These are phyloP conservation scores for Lasiosphaeria hispida DNA, from an alignment of 495 filamentous ascomycete species.

Conservation along the genomic window DNA sequence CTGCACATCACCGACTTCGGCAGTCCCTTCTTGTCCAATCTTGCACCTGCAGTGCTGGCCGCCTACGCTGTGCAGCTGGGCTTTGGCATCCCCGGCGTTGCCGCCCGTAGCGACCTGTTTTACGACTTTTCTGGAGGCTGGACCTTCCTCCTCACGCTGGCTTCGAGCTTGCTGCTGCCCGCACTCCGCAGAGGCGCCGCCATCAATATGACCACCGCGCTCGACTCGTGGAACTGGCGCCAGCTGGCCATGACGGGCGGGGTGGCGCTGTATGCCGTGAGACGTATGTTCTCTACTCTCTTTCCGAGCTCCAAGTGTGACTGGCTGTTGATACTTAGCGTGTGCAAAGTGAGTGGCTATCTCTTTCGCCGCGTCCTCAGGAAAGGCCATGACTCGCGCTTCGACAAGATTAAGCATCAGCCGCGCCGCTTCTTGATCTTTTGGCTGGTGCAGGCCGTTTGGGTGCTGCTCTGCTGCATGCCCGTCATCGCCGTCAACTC, in stretches of 20 bases:
- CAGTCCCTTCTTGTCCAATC: slow-evolving; percentile 56
- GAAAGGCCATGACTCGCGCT: slow-evolving; percentile 58
- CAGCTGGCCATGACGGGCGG: slow-evolving; percentile 57
- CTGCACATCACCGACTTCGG: slow-evolving; percentile 54
- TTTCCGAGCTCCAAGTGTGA: neutral
- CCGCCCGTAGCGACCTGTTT: slow-evolving; percentile 54
- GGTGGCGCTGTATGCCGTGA: slow-evolving; percentile 54
- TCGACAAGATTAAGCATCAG: slow-evolving; percentile 54
- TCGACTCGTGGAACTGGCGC: slow-evolving; percentile 52
- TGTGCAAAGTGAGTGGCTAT: slow-evolving; percentile 51
- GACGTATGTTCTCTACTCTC: slow-evolving; percentile 41
- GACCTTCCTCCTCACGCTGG: slow-evolving; percentile 57
- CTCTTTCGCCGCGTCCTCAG: slow-evolving; percentile 56
- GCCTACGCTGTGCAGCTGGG: slow-evolving; percentile 53
- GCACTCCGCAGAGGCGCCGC: slow-evolving; percentile 34
- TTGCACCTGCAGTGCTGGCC: slow-evolving; percentile 55
- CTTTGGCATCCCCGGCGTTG: slow-evolving; percentile 56
- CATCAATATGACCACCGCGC: slow-evolving; percentile 24
- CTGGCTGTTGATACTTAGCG: neutral
- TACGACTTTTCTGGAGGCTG: slow-evolving; percentile 62
- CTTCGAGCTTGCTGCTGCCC: slow-evolving; percentile 55
- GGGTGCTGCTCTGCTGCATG: slow-evolving; percentile 59
- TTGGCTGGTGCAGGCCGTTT: slow-evolving; percentile 58
- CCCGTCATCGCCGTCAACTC: slow-evolving; percentile 58
- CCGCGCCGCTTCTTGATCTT: slow-evolving; percentile 54